phyloP scores from a whole-genome alignment of 2,329 filamentous ascomycete species.

The Emmonsiellopsis sp. region DNA sequence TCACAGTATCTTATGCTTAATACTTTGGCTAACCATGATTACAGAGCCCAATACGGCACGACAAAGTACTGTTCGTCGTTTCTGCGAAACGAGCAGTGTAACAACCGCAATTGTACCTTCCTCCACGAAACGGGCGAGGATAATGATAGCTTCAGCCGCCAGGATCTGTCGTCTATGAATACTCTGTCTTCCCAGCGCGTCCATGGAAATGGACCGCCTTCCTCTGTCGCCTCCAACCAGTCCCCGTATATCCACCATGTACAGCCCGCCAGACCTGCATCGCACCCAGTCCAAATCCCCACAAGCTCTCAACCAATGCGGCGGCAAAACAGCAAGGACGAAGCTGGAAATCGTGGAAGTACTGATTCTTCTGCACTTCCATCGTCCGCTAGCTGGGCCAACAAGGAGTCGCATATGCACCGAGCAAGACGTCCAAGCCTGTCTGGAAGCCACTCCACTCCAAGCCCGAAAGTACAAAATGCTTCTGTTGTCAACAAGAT shows the following conservation, averaged over 20 bases:
- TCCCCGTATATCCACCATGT: conserved; percentile 31
- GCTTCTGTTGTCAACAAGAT: conserved; percentile 32
- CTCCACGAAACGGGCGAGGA: conserved; percentile 97
- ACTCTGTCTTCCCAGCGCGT: conserved; percentile 71
- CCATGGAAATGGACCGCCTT: conserved; percentile 4
- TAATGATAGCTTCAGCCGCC: conserved; percentile 89
- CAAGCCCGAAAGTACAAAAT: conserved; percentile 61
- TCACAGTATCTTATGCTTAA: neutral
- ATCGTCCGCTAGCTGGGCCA: conserved; percentile 88
- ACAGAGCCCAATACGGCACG: conserved; percentile 67
- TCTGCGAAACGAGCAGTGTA: conserved; percentile 86
- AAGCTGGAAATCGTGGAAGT: conserved; percentile 48
- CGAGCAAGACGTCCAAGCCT: conserved; percentile 61
- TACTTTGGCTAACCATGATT: neutral
- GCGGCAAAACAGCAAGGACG: conserved; percentile 64
- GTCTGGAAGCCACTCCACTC: conserved; percentile 69
- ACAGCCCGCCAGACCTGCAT: conserved; percentile 16
- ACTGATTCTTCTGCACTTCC: conserved; percentile 84
- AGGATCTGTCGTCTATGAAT: conserved; percentile 91
- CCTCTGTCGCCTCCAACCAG: neutral
- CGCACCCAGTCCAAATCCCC: conserved; percentile 29
- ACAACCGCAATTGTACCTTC: conserved; percentile 96
- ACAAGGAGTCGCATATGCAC: conserved; percentile 56
- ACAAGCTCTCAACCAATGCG: conserved; percentile 54
- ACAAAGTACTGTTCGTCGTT: conserved; percentile 99